A percentile compares a stretch with the other conserved stretches of the same genome.
Evolutionary conservation across 2,329 filamentous ascomycete species (phyloP).

Genomic region (Aspergillus ruber): DNA sequence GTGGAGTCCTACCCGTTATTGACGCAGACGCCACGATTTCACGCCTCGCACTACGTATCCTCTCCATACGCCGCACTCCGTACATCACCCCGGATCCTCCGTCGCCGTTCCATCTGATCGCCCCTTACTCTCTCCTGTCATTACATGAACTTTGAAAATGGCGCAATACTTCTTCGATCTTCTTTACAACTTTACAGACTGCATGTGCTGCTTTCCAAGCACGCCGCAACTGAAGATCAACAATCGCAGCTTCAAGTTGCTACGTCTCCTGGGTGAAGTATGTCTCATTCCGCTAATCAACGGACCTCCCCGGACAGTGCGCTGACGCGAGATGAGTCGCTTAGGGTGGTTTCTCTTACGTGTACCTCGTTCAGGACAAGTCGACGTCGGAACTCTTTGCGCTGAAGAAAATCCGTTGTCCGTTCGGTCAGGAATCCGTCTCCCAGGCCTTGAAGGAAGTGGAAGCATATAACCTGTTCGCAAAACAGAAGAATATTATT

Average conservation of each 20-base stretch:
- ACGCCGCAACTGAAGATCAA: slow-evolving; percentile 95
- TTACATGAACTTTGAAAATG: slow-evolving; percentile 43
- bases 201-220: slow-evolving; percentile 92
- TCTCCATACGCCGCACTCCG: neutral
- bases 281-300: slow-evolving; percentile 12
- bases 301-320: neutral
- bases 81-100: neutral
- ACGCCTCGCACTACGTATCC: neutral
- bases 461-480: slow-evolving; percentile 89
- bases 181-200: slow-evolving; percentile 86
- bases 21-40: neutral
- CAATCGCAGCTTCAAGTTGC: slow-evolving; percentile 87
- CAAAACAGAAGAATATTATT: slow-evolving; percentile 77
- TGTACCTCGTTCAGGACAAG: slow-evolving; percentile 95
- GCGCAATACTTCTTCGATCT: slow-evolving; percentile 81
- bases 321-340: neutral
- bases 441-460: slow-evolving; percentile 93
- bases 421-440: slow-evolving; percentile 94
- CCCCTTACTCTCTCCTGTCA: neutral
- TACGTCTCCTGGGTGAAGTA: slow-evolving; percentile 87
- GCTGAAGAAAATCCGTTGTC: slow-evolving; percentile 97
- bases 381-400: slow-evolving; percentile 77
- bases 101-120: neutral
- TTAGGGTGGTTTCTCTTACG: slow-evolving; percentile 94
- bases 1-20: too few relatives aligned